These are phyloP conservation scores for Fusarium gaditjirri DNA, from an alignment of 2,329 filamentous ascomycete species.

Conservation along the genomic window DNA sequence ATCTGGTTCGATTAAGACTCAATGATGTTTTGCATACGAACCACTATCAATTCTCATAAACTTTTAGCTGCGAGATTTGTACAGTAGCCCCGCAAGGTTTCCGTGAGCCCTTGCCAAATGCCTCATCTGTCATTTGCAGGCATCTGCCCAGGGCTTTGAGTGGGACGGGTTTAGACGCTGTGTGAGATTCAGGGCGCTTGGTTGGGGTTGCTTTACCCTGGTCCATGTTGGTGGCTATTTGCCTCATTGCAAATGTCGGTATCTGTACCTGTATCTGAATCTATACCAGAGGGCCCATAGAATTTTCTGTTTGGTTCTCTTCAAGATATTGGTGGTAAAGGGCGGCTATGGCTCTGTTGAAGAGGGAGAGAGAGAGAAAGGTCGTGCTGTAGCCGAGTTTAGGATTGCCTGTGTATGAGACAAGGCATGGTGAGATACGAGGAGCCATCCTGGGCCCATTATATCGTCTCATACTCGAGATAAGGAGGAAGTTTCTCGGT, in stretches of 20 bases:
- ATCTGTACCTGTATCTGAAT: slow-evolving; percentile 1
- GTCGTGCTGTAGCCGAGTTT: background rate
- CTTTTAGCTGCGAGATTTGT: slow-evolving; percentile 5
- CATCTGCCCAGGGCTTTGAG: background rate
- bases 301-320: background rate
- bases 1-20: slow-evolving; percentile 7
- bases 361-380: slow-evolving; percentile 4
- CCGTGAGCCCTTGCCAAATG: slow-evolving; percentile 23
- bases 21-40: slow-evolving; percentile 3
- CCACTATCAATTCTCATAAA: slow-evolving; percentile 5
- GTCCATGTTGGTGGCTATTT: slow-evolving; percentile 14
- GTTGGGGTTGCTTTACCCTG: slow-evolving; percentile 21
- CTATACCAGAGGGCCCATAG: background rate
- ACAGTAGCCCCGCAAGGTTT: slow-evolving; percentile 15
- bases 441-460: slow-evolving; percentile 8
- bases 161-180: slow-evolving; percentile 35
- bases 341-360: background rate
- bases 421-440: slow-evolving; percentile 27
- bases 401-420: slow-evolving; percentile 7
- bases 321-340: slow-evolving; percentile 8
- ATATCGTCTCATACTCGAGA: slow-evolving; percentile 8
- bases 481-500: slow-evolving; percentile 1
- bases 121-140: slow-evolving; percentile 4
- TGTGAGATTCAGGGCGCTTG: slow-evolving; percentile 44
- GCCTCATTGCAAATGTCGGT: slow-evolving; percentile 8